These are phyloP conservation scores for Hymenoscyphus occultus DNA, from an alignment of 2,329 filamentous ascomycete species.

Conservation along the genomic window DNA sequence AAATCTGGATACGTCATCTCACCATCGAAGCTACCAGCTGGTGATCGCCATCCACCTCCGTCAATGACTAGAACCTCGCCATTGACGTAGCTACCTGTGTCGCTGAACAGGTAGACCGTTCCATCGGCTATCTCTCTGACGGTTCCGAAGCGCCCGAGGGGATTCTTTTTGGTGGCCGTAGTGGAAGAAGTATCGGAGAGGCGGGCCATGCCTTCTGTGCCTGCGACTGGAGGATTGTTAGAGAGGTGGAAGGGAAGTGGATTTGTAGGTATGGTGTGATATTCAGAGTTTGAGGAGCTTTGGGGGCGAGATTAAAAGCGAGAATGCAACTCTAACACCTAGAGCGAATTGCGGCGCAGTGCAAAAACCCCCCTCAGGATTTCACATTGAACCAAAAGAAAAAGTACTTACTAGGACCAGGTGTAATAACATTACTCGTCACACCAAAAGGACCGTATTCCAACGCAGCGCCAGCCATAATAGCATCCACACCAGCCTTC, in stretches of 20 bases:
- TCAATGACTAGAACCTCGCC: conserved; percentile 77
- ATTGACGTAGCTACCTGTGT: conserved; percentile 82
- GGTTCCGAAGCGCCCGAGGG: conserved; percentile 71
- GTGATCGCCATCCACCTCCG: conserved; percentile 40
- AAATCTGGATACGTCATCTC: conserved; percentile 32
- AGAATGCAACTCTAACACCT: not conserved
- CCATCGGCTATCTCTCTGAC: conserved; percentile 90
- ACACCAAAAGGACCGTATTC: conserved; percentile 88
- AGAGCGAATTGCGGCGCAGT: not conserved
- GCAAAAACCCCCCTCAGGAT: not conserved
- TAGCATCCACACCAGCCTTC: conserved; percentile 85
- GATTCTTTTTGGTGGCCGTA: conserved; percentile 42
- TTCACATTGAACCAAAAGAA: not conserved
- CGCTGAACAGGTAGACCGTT: conserved; percentile 83
- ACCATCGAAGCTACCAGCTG: conserved; percentile 22
- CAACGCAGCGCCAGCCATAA: conserved; percentile 75
- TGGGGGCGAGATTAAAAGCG: not conserved
- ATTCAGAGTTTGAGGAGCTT: not conserved
- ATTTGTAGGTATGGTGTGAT: not conserved
- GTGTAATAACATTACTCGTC: conserved; percentile 84
- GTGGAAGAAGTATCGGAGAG: conserved; percentile 40
- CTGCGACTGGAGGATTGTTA: conserved; percentile 55
- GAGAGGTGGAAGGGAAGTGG: not conserved
- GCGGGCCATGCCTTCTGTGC: conserved; percentile 77
- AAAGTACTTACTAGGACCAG: conserved; percentile 52